These are phyloP conservation scores for Myxozyma geophila DNA, from an alignment of 805 yeast species.

Conservation along the genomic window DNA sequence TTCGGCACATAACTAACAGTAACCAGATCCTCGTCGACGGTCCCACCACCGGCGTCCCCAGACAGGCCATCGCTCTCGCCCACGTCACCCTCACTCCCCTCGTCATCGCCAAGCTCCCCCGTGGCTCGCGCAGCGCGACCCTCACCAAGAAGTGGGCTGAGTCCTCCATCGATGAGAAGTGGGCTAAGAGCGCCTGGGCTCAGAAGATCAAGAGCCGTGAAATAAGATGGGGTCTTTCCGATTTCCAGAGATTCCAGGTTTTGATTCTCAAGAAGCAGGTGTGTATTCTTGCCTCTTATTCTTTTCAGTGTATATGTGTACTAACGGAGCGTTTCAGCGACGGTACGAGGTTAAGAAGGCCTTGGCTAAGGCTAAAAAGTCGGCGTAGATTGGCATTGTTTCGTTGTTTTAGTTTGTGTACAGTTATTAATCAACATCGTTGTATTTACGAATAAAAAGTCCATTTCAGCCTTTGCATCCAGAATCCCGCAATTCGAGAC, in stretches of 20 bases:
- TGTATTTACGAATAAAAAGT: slow-evolving; percentile 24
- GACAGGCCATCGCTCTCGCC: slow-evolving; percentile 89
- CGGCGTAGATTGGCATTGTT: slow-evolving; percentile 28
- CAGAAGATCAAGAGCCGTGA: slow-evolving; percentile 95
- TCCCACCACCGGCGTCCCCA: slow-evolving; percentile 83
- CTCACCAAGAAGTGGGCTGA: slow-evolving; percentile 93
- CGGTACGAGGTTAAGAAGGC: slow-evolving; percentile 94
- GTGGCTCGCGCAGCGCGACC: slow-evolving; percentile 87
- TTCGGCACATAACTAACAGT: not conserved
- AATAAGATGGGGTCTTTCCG: slow-evolving; percentile 90
- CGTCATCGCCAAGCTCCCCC: slow-evolving; percentile 82
- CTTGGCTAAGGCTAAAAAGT: slow-evolving; percentile 78
- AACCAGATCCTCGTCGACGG: slow-evolving; percentile 91
- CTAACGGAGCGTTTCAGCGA: slow-evolving; percentile 48
- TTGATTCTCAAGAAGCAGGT: slow-evolving; percentile 92
- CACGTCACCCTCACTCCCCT: slow-evolving; percentile 92
- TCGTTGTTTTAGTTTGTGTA: slow-evolving; percentile 21
- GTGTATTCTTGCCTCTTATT: not conserved
- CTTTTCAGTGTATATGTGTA: not conserved
- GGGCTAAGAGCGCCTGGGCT: slow-evolving; percentile 96
- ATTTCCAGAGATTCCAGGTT: slow-evolving; percentile 99
- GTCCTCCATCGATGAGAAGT: slow-evolving; percentile 83
- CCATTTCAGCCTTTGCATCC: not conserved
- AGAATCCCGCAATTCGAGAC: not conserved
- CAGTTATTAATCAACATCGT: slow-evolving; percentile 21